Evolutionary conservation across 331 rosid species (phyloP).

Genomic region (Erythrophleum ivorense): DNA sequence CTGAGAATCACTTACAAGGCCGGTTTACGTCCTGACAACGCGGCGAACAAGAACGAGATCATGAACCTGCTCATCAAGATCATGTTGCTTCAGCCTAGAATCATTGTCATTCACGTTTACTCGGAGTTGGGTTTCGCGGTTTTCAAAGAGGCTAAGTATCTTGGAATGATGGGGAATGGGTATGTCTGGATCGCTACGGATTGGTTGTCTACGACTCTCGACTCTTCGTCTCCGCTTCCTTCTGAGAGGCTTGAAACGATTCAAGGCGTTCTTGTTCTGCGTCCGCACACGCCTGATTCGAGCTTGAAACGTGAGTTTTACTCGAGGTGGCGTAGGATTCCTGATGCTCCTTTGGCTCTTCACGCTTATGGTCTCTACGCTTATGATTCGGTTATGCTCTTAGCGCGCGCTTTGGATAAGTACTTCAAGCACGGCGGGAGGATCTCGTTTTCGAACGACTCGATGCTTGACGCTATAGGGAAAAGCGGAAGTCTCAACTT

Average conservation of each 20-base stretch:
- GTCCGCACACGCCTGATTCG: constrained; percentile 42
- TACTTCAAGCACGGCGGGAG: constrained; percentile 26
- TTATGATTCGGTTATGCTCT: constrained; percentile 47
- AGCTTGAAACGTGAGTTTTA: constrained; percentile 2
- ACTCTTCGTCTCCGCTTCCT: too few species aligned
- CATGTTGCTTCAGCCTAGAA: constrained; percentile 66
- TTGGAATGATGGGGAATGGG: constrained; percentile 71
- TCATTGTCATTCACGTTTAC: constrained; percentile 66
- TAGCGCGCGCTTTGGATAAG: constrained; percentile 42
- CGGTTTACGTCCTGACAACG: constrained; percentile 39
- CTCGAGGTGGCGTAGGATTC: constrained; percentile 40
- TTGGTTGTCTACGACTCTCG: constrained; percentile 41
- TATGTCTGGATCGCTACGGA: constrained; percentile 84
- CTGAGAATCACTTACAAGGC: constrained; percentile 58
- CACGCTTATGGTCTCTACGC: constrained; percentile 43
- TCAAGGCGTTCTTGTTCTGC: constrained; percentile 51
- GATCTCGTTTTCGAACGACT: constrained; percentile 41
- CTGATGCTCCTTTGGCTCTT: constrained; percentile 29
- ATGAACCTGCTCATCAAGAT: constrained; percentile 56
- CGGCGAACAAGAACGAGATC: constrained; percentile 45
- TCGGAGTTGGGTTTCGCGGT: constrained; percentile 56
- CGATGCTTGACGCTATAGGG: too few species aligned
- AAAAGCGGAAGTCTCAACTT: too few species aligned
- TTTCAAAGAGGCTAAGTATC: constrained; percentile 57
- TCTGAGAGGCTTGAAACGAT: too few species aligned